Evolutionary conservation across 2,329 filamentous ascomycete species (phyloP).

Genomic region (Phoma sp.): DNA sequence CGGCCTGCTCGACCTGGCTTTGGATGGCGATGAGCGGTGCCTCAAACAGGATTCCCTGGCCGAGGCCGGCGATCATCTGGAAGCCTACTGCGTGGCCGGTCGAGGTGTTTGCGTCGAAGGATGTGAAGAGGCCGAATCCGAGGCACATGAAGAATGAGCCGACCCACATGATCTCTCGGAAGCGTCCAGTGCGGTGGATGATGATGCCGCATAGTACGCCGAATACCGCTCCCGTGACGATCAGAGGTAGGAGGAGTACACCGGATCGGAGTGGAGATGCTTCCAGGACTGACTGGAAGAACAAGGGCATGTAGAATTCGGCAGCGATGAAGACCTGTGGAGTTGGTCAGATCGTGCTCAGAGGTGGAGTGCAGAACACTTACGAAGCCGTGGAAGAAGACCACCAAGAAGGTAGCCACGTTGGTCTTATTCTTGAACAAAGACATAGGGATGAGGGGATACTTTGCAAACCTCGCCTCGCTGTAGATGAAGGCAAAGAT

Average conservation of each 20-base stretch:
- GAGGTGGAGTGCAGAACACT: conserved; percentile 11
- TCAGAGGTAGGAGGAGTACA: conserved; percentile 68
- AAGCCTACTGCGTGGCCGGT: conserved; percentile 53
- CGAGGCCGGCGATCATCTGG: conserved; percentile 59
- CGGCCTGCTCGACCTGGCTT: conserved; percentile 57
- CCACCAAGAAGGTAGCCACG: conserved; percentile 61
- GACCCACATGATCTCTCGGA: conserved; percentile 47
- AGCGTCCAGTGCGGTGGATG: conserved; percentile 54
- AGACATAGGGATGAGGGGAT: conserved; percentile 72
- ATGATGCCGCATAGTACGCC: conserved; percentile 56
- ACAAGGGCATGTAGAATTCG: conserved; percentile 76
- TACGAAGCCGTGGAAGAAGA: conserved; percentile 57
- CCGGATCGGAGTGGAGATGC: conserved; percentile 67
- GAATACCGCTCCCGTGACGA: conserved; percentile 51
- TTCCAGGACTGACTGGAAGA: conserved; percentile 71
- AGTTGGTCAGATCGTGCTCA: neutral
- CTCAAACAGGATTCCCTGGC: conserved; percentile 60
- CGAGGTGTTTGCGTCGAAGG: conserved; percentile 35
- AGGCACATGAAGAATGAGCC: conserved; percentile 42
- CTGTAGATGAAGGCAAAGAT: conserved; percentile 63
- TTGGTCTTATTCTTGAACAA: conserved; percentile 65
- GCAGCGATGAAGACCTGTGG: conserved; percentile 55
- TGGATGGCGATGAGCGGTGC: conserved; percentile 64
- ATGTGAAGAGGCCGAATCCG: conserved; percentile 46
- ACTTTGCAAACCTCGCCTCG: conserved; percentile 68